Base-by-base conservation (phyloP, 192 early-diverging fungal species). In the Coemansia sp. region DNA sequence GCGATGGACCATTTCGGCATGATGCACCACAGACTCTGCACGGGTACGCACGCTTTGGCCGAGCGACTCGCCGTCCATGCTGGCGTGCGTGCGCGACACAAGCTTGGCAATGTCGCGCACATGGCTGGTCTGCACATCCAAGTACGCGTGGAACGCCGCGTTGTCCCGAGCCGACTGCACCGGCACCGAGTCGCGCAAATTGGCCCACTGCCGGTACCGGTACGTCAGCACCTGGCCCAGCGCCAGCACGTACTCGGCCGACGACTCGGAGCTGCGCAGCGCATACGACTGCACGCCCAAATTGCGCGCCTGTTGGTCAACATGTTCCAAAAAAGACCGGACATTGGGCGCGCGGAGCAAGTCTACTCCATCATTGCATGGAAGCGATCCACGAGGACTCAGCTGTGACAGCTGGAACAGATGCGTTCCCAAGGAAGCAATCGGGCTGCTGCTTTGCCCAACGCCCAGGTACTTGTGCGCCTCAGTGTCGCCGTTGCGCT, bases 351-450 rank as follows among this genome's bases (percentile, higher is more conserved):
- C 92, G 9, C 94, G 76, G 21, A 83, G 79, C 27, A 87, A 69
- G 72, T 94, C 94, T 45, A 94, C 89, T 32, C 84, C 82, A 58
- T 92, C 65, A 14, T 89, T 86, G 27, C 86, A 86, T 0, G 92
- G 93, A 52, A 95, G 78, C 0, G 92, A 85, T 70, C 94, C 93
- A 14, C 84, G 79, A 27, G 92, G 94, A 84, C 93, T 93, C 52
- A 76, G 69, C 19, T 81, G 75, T 6, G 93, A 91, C 51, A 96
- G 80, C 81, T 92, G 89, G 55, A 96, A 79, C 50, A 96, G 66
- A 62, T 96, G 94, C 47, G 93, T 93, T 53, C 85, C 86, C 39
- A 90, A 84, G n/a, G 93, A 93, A 54, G 94, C 86, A 65, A 94
- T 92, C 10, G 86, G 87, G 54, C 93, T 92, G 75, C 93, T 94